Base-by-base conservation (phyloP, 1,284 basidiomycete species). In the Puccinia novopanici region DNA sequence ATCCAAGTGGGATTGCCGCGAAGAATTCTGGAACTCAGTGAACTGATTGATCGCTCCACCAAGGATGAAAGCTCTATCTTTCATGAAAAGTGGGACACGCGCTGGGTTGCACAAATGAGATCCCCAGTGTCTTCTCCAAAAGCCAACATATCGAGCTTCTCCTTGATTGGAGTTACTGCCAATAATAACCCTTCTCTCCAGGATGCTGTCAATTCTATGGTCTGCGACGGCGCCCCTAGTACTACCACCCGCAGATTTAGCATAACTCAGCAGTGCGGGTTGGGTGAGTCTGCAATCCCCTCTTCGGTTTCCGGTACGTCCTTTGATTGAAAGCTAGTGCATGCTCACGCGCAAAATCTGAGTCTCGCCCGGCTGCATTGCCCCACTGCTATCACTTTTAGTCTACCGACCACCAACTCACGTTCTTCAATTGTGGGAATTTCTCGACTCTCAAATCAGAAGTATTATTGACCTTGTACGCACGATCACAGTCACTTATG, bases 51-150 rank as follows among this genome's bases (percentile, higher is more conserved):
- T 34, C 59, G 59, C 13, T 74, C 71, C 8, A 40, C 34, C 27
- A 73, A 40, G 34, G 78, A 80, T 63, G 78, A 80, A 63, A 74
- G 54, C 48, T 80, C 70, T 19, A 65, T 80, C n/a, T 80, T 80
- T 45, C 78, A 80, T 45, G 13, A 45, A 45, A 74, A 73, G 52
- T 74, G 71, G 78, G 78, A 80, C 50, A 80, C 37, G 9, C 55
- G 59, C 8, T 80, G 78, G 78, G n/a, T 45, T 54, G 12, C 68
- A 52, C 42, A 30, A 12, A 65, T 67, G 50, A 57, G 57, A 54
- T 68, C 75, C 52, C 59, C 42, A 0, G 22, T 42, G 24, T 67
- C 59, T 37, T 59, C 59, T 10, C 68, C 77, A 17, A 17, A 55
- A 2, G 42, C 68, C 2, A 52, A 59, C 54, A 80, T 80, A 40